Conservation (phyloP, 208 protist species). For the Crithidia expoeki region DNA sequence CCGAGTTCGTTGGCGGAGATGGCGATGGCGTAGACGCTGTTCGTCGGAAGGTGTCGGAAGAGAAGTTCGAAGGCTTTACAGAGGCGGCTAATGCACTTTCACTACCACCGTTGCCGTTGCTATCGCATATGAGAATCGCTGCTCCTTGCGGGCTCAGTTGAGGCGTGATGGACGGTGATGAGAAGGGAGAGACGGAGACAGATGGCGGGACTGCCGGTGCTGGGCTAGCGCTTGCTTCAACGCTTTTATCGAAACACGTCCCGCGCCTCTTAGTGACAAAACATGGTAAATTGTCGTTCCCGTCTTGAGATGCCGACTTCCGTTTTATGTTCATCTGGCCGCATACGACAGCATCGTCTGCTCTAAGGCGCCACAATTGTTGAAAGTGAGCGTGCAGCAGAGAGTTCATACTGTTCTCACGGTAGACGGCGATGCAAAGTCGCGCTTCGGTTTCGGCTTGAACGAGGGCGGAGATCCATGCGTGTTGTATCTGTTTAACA, state of each 20-base stretch:
- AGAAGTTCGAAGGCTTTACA: neutral
- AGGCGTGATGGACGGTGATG: neutral
- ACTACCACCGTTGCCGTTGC: neutral
- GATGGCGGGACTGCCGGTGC: neutral
- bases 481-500: neutral
- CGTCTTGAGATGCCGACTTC: neutral
- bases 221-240: neutral
- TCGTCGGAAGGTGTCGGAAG: too few relatives aligned
- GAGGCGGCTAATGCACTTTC: too few relatives aligned
- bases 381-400: constrained; percentile 9
- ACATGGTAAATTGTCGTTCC: neutral
- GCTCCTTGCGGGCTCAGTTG: neutral
- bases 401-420: neutral
- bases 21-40: neutral
- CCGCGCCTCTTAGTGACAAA: neutral
- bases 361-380: constrained; percentile 1
- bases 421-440: neutral
- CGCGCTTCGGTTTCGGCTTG: constrained; percentile 5
- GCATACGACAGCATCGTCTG: neutral
- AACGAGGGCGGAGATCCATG: neutral
- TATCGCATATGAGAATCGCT: neutral
- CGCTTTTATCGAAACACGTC: neutral
- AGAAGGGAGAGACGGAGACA: constrained; percentile 8
- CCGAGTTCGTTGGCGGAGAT: neutral
- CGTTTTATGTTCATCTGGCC: neutral